phyloP scores from a whole-genome alignment of 495 filamentous ascomycete species.

The Xylaria cubensis region DNA sequence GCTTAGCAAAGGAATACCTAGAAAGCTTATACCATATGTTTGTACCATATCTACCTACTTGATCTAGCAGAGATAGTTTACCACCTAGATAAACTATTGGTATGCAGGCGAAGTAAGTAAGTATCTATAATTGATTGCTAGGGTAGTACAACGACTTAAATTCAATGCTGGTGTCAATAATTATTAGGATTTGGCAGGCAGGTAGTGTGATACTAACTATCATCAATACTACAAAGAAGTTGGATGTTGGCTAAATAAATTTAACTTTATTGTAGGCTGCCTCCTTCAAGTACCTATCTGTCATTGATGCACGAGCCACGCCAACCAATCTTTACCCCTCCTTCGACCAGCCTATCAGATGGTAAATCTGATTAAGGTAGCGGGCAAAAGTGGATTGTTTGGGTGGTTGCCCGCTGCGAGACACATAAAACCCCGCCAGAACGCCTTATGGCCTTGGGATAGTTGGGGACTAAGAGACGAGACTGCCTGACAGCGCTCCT shows the following conservation, averaged over 20 bases:
- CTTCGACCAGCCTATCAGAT: constrained; percentile 26
- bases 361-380: constrained; percentile 22
- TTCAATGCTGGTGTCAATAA: not conserved
- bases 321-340: constrained; percentile 24
- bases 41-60: no score
- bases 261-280: not conserved
- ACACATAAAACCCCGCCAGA: constrained; percentile 27
- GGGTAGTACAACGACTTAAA: not conserved
- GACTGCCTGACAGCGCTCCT: constrained; percentile 5
- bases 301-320: constrained; percentile 20
- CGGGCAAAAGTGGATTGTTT: constrained; percentile 26
- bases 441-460: not conserved
- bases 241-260: not conserved
- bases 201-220: not conserved
- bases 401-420: constrained; percentile 17
- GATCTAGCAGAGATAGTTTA: no score
- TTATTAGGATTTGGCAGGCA: not conserved
- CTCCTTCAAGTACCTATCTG: constrained; percentile 1
- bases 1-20: no score
- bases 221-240: not conserved
- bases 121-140: not conserved
- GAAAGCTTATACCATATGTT: no score
- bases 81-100: not conserved
- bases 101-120: not conserved
- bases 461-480: not conserved